Base-by-base conservation (phyloP, 495 filamentous ascomycete genomes). In the Achaetomiella virescens region DNA sequence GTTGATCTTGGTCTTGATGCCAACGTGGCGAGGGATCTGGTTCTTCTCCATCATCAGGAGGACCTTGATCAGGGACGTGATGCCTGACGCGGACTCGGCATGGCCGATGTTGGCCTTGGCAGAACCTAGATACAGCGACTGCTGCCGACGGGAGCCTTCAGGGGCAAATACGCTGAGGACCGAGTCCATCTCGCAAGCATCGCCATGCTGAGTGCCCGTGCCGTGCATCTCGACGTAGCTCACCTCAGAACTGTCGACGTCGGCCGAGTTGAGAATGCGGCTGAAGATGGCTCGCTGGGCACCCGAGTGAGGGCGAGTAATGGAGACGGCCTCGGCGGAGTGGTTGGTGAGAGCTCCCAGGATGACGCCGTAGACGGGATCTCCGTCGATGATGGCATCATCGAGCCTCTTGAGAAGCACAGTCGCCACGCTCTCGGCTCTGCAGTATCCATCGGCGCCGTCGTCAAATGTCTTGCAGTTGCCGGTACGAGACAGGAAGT, bases 71-170 rank as follows among this genome's bases (percentile, higher is more conserved):
- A 95, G 72, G 1, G 84, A 80, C 4, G 84, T 84, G 33, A 91
- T 80, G 54, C 90, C 90, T 29, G 89, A 91, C 0, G 82, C 88
- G 33, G 88, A 84, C 65, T 95, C 90, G 33, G 83, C 88, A 65
- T 96, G 90, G 0, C 90, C 90, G 35, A 95, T 76, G 56, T 95
- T 95, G 2, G 89, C 78, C 62, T 96, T 96, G 14, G 86, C 83
- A 1, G 90, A 82, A 20, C 90, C 91, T 4, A 96, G 74, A 59
- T 86, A 78, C 7, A 96, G 77, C 0, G 85, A 80, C 61, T 85
- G 78, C 15, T 83, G 79, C 1, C 77, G 74, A 4, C 9, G 77
- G 75, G 44, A 88, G n/a, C 6, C 20, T 22, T 52, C 38, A 6
- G 88, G 86, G 12, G 90, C 90, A 59, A 95, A 96, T 17, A 85